A percentile compares a stretch with the other conserved stretches of the same genome.
These are phyloP conservation scores for Rhizopogon vinicolor DNA, from an alignment of 768 basidiomycete genomes.

Conservation along the genomic window DNA sequence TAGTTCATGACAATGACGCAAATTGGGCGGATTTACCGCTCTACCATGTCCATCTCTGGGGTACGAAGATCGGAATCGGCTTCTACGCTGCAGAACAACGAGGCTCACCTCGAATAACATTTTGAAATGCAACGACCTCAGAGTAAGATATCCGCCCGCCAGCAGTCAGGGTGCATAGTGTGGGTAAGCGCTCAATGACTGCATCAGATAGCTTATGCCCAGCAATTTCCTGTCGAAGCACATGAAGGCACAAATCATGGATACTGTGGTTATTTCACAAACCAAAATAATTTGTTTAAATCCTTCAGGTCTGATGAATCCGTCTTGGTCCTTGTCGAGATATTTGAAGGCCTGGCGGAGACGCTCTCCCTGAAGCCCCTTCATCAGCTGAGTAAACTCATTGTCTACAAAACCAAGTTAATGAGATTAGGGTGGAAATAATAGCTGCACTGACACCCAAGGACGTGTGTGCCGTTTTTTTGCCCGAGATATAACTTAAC, in stretches of 20 bases:
- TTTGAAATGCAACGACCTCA: conserved; percentile 95
- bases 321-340: conserved; percentile 86
- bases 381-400: conserved; percentile 98
- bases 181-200: conserved; percentile 89
- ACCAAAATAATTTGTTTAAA: conserved; percentile 96
- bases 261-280: conserved; percentile 19
- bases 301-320: conserved; percentile 89
- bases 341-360: conserved; percentile 93
- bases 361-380: conserved; percentile 96
- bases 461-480: conserved; percentile 84
- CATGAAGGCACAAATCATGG: not conserved
- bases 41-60: conserved; percentile 92
- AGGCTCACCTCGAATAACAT: conserved; percentile 79
- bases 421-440: not conserved
- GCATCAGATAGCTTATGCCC: conserved; percentile 96
- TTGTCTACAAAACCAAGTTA: conserved; percentile 49
- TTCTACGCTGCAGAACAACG: not conserved
- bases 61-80: conserved; percentile 6
- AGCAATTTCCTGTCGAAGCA: conserved; percentile 71
- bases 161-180: conserved; percentile 83
- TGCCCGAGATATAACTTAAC: conserved; percentile 94
- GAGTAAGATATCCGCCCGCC: conserved; percentile 93
- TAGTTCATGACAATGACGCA: not conserved
- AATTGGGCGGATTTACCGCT: conserved; percentile 46
- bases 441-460: conserved; percentile 69